Conservation (phyloP, 768 basidiomycete genomes). For the Pisolithus marmoratus region DNA sequence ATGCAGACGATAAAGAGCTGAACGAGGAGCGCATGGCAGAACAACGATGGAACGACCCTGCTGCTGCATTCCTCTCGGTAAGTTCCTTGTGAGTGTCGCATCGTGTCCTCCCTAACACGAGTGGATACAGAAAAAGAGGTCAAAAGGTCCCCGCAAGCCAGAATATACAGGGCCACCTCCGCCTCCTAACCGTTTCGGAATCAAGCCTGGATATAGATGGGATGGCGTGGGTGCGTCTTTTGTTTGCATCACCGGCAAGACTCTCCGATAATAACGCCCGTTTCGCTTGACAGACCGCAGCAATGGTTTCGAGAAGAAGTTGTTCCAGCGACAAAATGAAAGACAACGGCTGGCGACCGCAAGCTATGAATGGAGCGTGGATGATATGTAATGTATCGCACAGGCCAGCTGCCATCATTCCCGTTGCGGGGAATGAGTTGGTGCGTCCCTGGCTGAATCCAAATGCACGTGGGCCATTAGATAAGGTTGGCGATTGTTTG, state of each 20-base stretch:
- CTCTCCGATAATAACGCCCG: slow-evolving; percentile 1
- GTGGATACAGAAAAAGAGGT: slow-evolving; percentile 56
- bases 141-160: slow-evolving; percentile 74
- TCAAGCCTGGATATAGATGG: slow-evolving; percentile 95
- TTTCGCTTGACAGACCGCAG: slow-evolving; percentile 58
- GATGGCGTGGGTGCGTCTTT: slow-evolving; percentile 83
- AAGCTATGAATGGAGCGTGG: slow-evolving; percentile 81
- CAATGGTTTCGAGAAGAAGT: slow-evolving; percentile 91
- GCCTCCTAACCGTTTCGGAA: slow-evolving; percentile 92
- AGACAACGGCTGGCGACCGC: slow-evolving; percentile 63
- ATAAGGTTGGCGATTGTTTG: slow-evolving; percentile 1
- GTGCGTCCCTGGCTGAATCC: neutral
- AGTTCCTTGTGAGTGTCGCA: slow-evolving; percentile 17
- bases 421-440: neutral
- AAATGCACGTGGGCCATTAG: neutral
- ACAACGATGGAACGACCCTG: slow-evolving; percentile 96
- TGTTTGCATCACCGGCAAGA: neutral
- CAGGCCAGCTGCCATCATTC: neutral
- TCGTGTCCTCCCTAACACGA: slow-evolving; percentile 2
- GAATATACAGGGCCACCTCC: slow-evolving; percentile 84
- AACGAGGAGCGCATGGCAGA: slow-evolving; percentile 80
- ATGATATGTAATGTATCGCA: slow-evolving; percentile 69
- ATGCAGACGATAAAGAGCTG: slow-evolving; percentile 76
- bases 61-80: slow-evolving; percentile 88
- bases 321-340: slow-evolving; percentile 80